Evolutionary conservation across 257 asterid species (phyloP).

Genomic region (Mentha longifolia): DNA sequence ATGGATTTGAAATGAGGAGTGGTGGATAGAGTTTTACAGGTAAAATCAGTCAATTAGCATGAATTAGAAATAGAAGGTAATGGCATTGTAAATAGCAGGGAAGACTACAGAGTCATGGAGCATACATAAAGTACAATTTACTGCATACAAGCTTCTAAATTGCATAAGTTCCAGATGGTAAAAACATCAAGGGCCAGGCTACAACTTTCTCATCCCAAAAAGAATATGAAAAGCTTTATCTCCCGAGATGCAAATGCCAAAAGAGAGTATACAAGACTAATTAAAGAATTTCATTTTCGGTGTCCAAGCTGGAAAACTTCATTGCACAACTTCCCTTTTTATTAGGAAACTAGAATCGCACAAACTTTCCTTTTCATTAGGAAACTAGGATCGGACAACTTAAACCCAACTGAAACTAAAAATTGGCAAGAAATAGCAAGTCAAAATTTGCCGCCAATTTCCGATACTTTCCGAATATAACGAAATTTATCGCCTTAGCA

Average conservation of each 20-base stretch:
- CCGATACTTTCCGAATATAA: constrained; percentile 17
- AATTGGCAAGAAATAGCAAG: constrained; percentile 6
- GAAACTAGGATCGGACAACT: neutral
- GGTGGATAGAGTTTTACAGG: neutral
- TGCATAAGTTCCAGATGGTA: neutral
- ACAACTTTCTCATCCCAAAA: neutral
- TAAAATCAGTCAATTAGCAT: constrained; percentile 18
- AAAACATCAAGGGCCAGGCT: constrained; percentile 19
- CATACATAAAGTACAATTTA: neutral
- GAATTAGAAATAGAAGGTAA: neutral
- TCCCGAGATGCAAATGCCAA: neutral
- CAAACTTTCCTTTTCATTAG: neutral
- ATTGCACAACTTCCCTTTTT: neutral
- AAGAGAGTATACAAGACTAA: constrained; percentile 3
- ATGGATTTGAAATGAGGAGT: neutral
- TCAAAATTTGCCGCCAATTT: constrained; percentile 26
- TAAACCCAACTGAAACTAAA: neutral
- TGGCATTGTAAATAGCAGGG: neutral
- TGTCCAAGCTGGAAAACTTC: constrained; percentile 12
- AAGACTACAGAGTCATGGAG: constrained; percentile 7
- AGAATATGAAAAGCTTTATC: neutral
- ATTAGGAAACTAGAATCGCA: neutral
- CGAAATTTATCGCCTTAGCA: constrained; percentile 14
- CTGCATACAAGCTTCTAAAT: constrained; percentile 3
- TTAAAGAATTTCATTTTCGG: neutral